A percentile compares a stretch with the other conserved stretches of the same genome.
Evolutionary conservation across 306 rosid genomes (phyloP).

Genomic region (Dalbergia cultrata): DNA sequence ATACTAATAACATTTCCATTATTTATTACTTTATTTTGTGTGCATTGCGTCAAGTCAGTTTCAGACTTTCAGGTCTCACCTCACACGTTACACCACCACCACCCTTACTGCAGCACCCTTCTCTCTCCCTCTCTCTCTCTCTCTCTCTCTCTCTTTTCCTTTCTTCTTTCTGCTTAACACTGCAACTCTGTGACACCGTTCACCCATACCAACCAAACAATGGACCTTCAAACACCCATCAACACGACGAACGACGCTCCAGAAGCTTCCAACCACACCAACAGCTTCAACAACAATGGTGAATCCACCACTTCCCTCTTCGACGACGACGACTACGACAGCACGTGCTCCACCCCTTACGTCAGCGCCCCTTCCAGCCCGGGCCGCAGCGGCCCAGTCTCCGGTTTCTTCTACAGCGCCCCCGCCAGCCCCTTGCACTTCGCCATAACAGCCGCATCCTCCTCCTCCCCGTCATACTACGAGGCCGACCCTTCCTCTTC

Average conservation of each 20-base stretch:
- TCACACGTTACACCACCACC: not conserved
- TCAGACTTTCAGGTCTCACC: not conserved
- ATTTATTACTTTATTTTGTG: conserved; percentile 28
- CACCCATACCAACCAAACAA: conserved; percentile 6
- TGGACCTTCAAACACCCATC: conserved; percentile 61
- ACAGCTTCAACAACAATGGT: conserved; percentile 41
- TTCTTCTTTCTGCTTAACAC: not conserved
- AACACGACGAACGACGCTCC: conserved; percentile 40
- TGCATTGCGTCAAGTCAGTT: not conserved
- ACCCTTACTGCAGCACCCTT: not conserved
- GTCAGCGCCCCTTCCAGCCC: conserved; percentile 98
- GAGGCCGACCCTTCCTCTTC: conserved; percentile 10
- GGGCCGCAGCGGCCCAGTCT: conserved; percentile 63
- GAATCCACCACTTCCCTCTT: conserved; percentile 34
- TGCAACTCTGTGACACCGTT: not conserved
- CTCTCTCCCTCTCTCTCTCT: not conserved
- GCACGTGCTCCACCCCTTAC: conserved; percentile 92
- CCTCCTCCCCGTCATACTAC: conserved; percentile 24
- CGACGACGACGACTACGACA: conserved; percentile 80
- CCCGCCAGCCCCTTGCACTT: conserved; percentile 98
- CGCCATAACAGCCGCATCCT: conserved; percentile 56
- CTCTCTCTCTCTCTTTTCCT: not conserved
- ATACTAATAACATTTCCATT: not conserved
- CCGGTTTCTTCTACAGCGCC: conserved; percentile 89
- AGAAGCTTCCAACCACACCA: conserved; percentile 44